Evolutionary conservation across 768 basidiomycete genomes (phyloP).

Genomic region (Mycena latifolia): DNA sequence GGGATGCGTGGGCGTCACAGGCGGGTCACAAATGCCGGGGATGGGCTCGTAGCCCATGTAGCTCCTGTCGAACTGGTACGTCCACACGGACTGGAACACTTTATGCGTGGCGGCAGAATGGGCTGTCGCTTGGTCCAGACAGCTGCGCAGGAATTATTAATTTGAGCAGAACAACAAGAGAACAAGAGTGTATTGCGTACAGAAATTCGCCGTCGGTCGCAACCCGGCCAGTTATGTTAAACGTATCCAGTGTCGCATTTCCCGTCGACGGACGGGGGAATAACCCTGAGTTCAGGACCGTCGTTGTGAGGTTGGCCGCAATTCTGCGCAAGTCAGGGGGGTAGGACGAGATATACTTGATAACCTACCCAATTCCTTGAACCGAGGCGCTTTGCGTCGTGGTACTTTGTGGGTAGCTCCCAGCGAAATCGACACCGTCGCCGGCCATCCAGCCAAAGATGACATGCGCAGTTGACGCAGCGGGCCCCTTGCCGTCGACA

Average conservation of each 20-base stretch:
- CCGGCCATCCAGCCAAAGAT: conserved; percentile 67
- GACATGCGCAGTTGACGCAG: conserved; percentile 55
- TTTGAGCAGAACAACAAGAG: background rate
- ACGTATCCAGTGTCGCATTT: conserved; percentile 54
- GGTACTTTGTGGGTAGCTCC: conserved; percentile 44
- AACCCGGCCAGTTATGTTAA: conserved; percentile 59
- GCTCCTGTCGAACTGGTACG: conserved; percentile 62
- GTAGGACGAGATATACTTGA: background rate
- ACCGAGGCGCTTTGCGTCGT: conserved; percentile 35
- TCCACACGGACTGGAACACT: conserved; percentile 55
- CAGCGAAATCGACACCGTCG: conserved; percentile 62
- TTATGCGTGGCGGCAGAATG: conserved; percentile 56
- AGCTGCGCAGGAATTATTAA: conserved; percentile 32
- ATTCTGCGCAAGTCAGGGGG: conserved; percentile 4
- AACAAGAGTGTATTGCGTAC: conserved; percentile 8
- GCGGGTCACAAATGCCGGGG: conserved; percentile 57
- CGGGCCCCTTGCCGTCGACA: conserved; percentile 52
- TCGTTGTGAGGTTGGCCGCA: conserved; percentile 35
- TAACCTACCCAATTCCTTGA: conserved; percentile 29
- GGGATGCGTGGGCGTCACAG: conserved; percentile 54
- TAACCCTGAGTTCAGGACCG: conserved; percentile 45
- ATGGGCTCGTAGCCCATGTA: conserved; percentile 61
- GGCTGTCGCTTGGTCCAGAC: conserved; percentile 63
- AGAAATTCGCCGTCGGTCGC: conserved; percentile 60
- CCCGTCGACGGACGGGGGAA: conserved; percentile 54